phyloP scores from a whole-genome alignment of 2,329 filamentous ascomycete species.

The Xylaria sp. region DNA sequence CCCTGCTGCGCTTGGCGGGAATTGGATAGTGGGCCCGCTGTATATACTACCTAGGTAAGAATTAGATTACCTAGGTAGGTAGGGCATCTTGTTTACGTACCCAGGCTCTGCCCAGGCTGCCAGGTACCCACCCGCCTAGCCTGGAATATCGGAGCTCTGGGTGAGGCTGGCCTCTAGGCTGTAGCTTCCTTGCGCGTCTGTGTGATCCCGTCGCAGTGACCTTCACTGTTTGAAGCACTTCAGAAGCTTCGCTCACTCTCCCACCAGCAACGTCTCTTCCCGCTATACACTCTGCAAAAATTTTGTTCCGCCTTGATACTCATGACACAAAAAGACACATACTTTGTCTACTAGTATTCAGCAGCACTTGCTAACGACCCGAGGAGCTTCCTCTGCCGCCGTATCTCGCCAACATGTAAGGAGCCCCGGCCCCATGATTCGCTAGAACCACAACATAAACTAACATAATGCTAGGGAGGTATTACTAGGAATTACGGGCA shows the following conservation, averaged over 20 bases:
- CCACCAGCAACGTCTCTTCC: not conserved
- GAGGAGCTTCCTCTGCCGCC: constrained; percentile 10
- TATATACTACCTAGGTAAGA: not conserved
- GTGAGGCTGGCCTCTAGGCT: constrained; percentile 44
- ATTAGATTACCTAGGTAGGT: not conserved
- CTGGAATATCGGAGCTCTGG: constrained; percentile 21
- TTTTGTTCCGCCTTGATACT: not conserved
- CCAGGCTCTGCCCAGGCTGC: no score
- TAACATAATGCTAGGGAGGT: constrained; percentile 74
- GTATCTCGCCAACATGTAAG: constrained; percentile 27
- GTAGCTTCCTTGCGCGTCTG: constrained; percentile 51
- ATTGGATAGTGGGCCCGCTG: not conserved
- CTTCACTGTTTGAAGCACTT: constrained; percentile 11
- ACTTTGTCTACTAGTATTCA: not conserved
- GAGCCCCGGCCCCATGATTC: not conserved
- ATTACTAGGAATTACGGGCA: constrained; percentile 95
- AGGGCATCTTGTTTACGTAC: not conserved
- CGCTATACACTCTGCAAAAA: not conserved
- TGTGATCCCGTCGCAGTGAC: constrained; percentile 16
- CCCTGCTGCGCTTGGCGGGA: constrained; percentile 1
- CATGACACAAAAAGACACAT: not conserved
- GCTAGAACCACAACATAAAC: not conserved
- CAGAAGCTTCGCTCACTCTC: constrained; percentile 5
- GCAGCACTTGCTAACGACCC: not conserved
- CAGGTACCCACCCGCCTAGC: not conserved